Conservation (phyloP, 2,329 filamentous ascomycete genomes). For the Fusarium penzigii region DNA sequence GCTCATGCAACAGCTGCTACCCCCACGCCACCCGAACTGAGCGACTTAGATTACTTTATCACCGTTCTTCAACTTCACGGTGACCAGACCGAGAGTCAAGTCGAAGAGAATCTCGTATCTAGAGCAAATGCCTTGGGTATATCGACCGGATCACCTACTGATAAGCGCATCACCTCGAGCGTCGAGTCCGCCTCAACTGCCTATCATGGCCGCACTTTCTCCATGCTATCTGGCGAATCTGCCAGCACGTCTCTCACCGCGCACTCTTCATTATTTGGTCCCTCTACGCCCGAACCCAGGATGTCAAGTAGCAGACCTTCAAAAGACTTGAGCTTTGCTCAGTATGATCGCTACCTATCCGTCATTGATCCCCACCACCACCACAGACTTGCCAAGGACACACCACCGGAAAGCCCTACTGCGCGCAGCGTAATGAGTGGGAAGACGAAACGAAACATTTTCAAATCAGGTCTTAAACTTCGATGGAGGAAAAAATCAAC, state of each 20-base stretch:
- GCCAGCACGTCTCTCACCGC: slow-evolving; percentile 44
- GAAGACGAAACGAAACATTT: slow-evolving; percentile 46
- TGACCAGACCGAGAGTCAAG: slow-evolving; percentile 39
- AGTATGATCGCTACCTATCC: slow-evolving; percentile 54
- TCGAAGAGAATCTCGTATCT: slow-evolving; percentile 40
- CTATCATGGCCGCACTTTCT: slow-evolving; percentile 46
- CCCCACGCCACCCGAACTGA: slow-evolving; percentile 35
- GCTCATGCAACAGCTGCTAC: slow-evolving; percentile 9
- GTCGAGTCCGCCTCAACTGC: slow-evolving; percentile 46
- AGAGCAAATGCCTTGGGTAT: slow-evolving; percentile 40
- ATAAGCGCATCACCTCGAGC: slow-evolving; percentile 40
- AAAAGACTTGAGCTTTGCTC: slow-evolving; percentile 47
- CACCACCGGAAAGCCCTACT: slow-evolving; percentile 32
- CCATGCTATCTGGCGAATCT: slow-evolving; percentile 45
- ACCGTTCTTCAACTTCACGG: slow-evolving; percentile 40
- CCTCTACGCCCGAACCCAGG: slow-evolving; percentile 27
- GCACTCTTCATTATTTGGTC: slow-evolving; percentile 42
- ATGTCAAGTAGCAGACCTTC: slow-evolving; percentile 29
- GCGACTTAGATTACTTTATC: slow-evolving; percentile 40
- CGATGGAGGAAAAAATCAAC: slow-evolving; percentile 42
- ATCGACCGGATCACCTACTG: slow-evolving; percentile 27
- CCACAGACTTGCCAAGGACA: slow-evolving; percentile 40
- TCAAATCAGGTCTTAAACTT: slow-evolving; percentile 47
- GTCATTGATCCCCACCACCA: slow-evolving; percentile 46
- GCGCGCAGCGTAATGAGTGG: slow-evolving; percentile 46